Evolutionary conservation across 1,139 yeast genomes (phyloP).

Genomic region (Diutina sp.): DNA sequence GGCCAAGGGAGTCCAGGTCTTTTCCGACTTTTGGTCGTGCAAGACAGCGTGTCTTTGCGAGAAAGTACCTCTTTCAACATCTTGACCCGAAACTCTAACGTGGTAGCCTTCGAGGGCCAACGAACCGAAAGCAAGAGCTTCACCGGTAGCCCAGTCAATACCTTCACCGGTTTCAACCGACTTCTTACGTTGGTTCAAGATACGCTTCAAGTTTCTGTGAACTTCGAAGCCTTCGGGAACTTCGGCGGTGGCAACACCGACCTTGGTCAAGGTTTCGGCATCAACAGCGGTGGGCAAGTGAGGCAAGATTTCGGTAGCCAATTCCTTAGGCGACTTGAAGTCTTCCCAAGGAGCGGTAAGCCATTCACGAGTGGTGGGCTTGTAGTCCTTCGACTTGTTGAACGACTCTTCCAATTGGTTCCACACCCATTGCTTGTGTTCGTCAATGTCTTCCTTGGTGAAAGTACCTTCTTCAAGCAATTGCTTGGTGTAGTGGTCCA

Average conservation of each 20-base stretch:
- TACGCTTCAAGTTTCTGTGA: constrained; percentile 94
- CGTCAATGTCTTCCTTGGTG: constrained; percentile 80
- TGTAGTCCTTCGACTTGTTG: constrained; percentile 75
- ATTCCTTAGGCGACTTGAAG: constrained; percentile 94
- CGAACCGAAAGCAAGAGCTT: constrained; percentile 94
- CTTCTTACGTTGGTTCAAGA: constrained; percentile 77
- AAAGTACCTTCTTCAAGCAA: constrained; percentile 79
- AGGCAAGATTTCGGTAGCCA: constrained; percentile 90
- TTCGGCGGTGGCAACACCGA: constrained; percentile 68
- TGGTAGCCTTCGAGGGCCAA: constrained; percentile 88
- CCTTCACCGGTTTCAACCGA: constrained; percentile 82
- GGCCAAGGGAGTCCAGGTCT: constrained; percentile 73
- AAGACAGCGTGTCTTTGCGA: constrained; percentile 98
- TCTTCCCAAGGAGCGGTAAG: constrained; percentile 98
- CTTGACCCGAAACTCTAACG: constrained; percentile 97
- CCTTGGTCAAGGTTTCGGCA: constrained; percentile 54
- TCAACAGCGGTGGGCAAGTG: constrained; percentile 93
- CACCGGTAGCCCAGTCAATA: constrained; percentile 99
- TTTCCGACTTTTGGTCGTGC: constrained; percentile 88
- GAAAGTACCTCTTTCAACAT: constrained; percentile 99
- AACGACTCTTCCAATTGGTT: constrained; percentile 82
- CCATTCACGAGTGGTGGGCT: constrained; percentile 95
- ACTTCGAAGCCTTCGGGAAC: constrained; percentile 85
- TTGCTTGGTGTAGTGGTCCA: constrained; percentile 74
- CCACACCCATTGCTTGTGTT: constrained; percentile 99